phyloP scores from a whole-genome alignment of 371 early-diverging fungal genomes.

The Mucor saturninus region DNA sequence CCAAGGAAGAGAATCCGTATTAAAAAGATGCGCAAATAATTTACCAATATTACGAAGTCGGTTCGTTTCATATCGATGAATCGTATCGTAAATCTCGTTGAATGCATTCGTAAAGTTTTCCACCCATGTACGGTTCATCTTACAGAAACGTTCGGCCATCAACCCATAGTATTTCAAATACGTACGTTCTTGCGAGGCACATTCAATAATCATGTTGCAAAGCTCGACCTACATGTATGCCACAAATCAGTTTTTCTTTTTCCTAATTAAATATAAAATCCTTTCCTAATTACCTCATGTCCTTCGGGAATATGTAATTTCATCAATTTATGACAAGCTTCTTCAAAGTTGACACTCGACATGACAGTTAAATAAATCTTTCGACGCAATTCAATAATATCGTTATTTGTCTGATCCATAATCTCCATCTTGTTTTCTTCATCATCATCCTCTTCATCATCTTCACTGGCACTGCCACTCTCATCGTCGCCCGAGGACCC shows the following conservation, averaged over 20 bases:
- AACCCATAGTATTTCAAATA: slow-evolving; percentile 93
- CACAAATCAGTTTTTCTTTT: too few species aligned
- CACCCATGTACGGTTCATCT: slow-evolving; percentile 82
- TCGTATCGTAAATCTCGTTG: slow-evolving; percentile 83
- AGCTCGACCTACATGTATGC: slow-evolving; percentile 69
- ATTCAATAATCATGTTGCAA: slow-evolving; percentile 96
- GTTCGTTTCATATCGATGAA: slow-evolving; percentile 95
- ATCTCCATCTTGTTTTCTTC: slow-evolving; percentile 68
- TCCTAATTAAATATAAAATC: background rate
- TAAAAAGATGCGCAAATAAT: slow-evolving; percentile 89
- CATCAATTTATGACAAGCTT: slow-evolving; percentile 95
- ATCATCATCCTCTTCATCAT: slow-evolving; percentile 37
- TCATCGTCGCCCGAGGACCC: slow-evolving; percentile 58
- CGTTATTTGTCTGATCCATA: slow-evolving; percentile 89
- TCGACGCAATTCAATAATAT: slow-evolving; percentile 87
- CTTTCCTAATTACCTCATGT: slow-evolving; percentile 64
- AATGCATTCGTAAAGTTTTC: slow-evolving; percentile 79
- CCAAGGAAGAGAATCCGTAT: slow-evolving; percentile 89
- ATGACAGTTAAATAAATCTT: slow-evolving; percentile 95
- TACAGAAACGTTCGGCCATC: slow-evolving; percentile 94
- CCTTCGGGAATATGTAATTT: slow-evolving; percentile 82
- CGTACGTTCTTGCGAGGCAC: slow-evolving; percentile 95
- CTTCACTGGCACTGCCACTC: slow-evolving; percentile 55
- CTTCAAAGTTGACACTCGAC: slow-evolving; percentile 96
- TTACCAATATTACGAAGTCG: slow-evolving; percentile 92